Evolutionary conservation across 169 alveolate species (phyloP).

Genomic region (Cardiosporidium cionae): DNA sequence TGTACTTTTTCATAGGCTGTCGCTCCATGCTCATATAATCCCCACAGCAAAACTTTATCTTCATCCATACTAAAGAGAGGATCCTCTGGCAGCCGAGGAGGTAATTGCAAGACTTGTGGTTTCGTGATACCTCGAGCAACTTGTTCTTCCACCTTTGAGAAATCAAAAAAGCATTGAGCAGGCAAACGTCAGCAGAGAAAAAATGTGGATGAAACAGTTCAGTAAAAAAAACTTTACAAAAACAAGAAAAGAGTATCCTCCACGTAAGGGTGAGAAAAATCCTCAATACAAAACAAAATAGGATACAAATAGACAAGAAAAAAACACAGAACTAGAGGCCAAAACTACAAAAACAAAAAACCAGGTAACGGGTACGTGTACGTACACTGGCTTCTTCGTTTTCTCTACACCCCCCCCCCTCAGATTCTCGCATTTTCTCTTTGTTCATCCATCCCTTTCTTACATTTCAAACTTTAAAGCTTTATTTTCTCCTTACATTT

Average conservation of each 20-base stretch:
- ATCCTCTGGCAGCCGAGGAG: constrained; percentile 3
- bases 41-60: constrained; percentile 21
- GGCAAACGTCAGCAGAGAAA: neutral
- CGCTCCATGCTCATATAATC: constrained; percentile 27
- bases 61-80: constrained; percentile 8
- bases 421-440: too few species aligned
- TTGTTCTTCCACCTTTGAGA: constrained; percentile 20
- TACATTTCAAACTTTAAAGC: too few species aligned
- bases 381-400: too few species aligned
- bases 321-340: neutral
- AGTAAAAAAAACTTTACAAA: neutral
- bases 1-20: constrained; percentile 7
- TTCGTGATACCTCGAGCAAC: neutral
- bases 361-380: neutral
- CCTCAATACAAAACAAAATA: neutral
- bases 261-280: neutral
- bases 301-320: neutral
- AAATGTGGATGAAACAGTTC: neutral
- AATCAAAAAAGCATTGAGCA: neutral
- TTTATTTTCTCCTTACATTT: constrained; percentile 13
- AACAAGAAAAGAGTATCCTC: neutral
- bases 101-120: constrained; percentile 10
- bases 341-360: neutral
- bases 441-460: too few species aligned
- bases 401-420: too few species aligned